Evolutionary conservation across 1,284 basidiomycete species (phyloP), one percentile per base, ranked within the genome.

Genomic region (Cryptococcus sp.): DNA sequence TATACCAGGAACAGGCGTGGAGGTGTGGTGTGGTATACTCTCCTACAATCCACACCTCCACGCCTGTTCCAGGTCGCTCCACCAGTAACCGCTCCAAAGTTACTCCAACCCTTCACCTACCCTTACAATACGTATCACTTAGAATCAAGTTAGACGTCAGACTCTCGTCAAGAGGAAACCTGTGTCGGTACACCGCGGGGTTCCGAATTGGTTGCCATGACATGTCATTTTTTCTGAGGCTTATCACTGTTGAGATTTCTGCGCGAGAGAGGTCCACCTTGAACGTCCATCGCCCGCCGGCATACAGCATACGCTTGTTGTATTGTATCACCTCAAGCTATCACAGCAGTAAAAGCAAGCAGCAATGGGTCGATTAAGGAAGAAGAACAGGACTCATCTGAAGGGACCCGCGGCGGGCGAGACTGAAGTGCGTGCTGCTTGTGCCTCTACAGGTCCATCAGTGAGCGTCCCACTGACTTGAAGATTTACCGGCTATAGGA

Each of bases 311-410:
- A 18, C 39, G 12, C 16, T 48, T 40, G 21, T 39, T 12, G 24
- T 16, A 46, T 43, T 33, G 28, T 9, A 33, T 33, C 28, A 33
- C 28, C 28, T 33, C 28, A 33, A 33, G 28, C 28, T 33, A 5
- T 4, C 28, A 9, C 9, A 33, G 28, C 28, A 33, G 5, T 33
- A 33, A 39, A 47, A 38, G 12, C 3, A 37, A 28, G 5, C 60
- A 69, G 43, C 28, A 28, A 91, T 91, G 90, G 88, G 81, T 36
- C 85, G 65, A 64, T 63, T 85, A 55, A 83, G 82, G 80, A 85
- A 88, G 70, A 93, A 94, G 78, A 88, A 87, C 73, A 84, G 89
- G 66, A 93, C 91, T 3, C 91, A 94, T 78, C 81, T 89, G 70
- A 92, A 91, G 70, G 85, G 78, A 5, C 69, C 70, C 1, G 65